phyloP scores from a whole-genome alignment of 2,329 filamentous ascomycete species.

The Periconia sp. region DNA sequence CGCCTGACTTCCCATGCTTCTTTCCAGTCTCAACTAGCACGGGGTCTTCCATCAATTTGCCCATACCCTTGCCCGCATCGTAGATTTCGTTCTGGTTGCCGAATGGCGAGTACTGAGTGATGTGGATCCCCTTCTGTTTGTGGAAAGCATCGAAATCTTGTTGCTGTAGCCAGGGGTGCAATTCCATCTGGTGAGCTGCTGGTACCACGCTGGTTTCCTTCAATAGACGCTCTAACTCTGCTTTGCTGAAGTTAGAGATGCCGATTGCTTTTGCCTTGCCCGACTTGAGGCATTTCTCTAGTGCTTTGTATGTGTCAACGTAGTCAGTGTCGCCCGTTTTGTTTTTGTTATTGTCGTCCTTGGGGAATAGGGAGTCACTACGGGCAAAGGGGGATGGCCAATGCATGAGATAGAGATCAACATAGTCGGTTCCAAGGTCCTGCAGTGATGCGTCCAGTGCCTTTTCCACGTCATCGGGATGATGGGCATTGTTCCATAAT shows the following conservation, averaged over 20 bases:
- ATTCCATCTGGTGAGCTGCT: slow-evolving; percentile 40
- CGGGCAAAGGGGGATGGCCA: slow-evolving; percentile 82
- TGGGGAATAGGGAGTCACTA: slow-evolving; percentile 67
- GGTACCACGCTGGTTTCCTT: slow-evolving; percentile 42
- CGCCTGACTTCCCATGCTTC: slow-evolving; percentile 71
- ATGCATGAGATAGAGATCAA: slow-evolving; percentile 81
- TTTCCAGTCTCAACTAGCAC: slow-evolving; percentile 72
- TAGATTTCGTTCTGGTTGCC: slow-evolving; percentile 44
- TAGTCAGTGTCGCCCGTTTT: slow-evolving; percentile 32
- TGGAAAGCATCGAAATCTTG: slow-evolving; percentile 31
- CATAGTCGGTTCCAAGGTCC: slow-evolving; percentile 83
- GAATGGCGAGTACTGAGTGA: slow-evolving; percentile 42
- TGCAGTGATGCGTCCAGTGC: slow-evolving; percentile 75
- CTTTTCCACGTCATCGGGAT: slow-evolving; percentile 67
- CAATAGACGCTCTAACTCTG: slow-evolving; percentile 59
- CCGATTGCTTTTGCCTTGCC: slow-evolving; percentile 40
- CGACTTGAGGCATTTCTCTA: slow-evolving; percentile 46
- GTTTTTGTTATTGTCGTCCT: slow-evolving; percentile 48
- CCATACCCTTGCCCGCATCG: slow-evolving; percentile 33
- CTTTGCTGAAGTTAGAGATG: slow-evolving; percentile 41
- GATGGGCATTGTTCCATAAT: slow-evolving; percentile 90
- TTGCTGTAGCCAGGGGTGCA: slow-evolving; percentile 40
- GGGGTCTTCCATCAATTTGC: slow-evolving; percentile 53
- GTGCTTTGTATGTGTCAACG: slow-evolving; percentile 45
- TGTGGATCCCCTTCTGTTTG: slow-evolving; percentile 36